Evolutionary conservation across 495 filamentous ascomycete species (phyloP).

Genomic region (Cairneyella variabilis): DNA sequence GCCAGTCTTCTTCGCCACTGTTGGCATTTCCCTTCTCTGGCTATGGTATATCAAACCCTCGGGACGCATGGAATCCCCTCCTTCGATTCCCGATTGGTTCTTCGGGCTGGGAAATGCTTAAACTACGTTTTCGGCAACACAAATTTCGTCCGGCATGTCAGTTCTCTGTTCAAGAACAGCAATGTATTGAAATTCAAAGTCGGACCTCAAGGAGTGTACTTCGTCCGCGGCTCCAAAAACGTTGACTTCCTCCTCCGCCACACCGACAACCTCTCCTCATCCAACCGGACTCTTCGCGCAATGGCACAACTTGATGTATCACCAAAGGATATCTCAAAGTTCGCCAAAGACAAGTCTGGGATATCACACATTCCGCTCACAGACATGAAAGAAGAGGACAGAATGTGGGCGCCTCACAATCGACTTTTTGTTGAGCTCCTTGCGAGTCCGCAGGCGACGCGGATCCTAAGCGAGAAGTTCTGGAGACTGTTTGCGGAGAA

Average conservation of each 20-base stretch:
- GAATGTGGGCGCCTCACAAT: slow-evolving; percentile 24
- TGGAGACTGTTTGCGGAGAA: slow-evolving; percentile 8
- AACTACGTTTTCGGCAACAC: slow-evolving; percentile 21
- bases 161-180: slow-evolving; percentile 1
- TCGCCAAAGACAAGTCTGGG: background rate
- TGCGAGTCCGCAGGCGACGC: slow-evolving; percentile 1
- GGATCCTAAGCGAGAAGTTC: slow-evolving; percentile 15
- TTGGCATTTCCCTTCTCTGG: too few species aligned
- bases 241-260: slow-evolving; percentile 22
- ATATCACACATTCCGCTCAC: background rate
- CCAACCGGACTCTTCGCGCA: slow-evolving; percentile 21
- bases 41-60: too few species aligned
- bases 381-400: slow-evolving; percentile 5
- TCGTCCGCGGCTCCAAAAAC: slow-evolving; percentile 24
- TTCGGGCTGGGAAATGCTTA: slow-evolving; percentile 23
- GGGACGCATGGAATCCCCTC: too few species aligned
- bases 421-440: slow-evolving; percentile 18
- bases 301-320: slow-evolving; percentile 10
- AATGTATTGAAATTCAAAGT: slow-evolving; percentile 24
- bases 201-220: slow-evolving; percentile 25
- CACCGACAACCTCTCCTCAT: slow-evolving; percentile 17
- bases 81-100: slow-evolving; percentile 16
- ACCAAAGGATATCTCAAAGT: background rate
- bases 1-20: too few species aligned
- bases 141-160: slow-evolving; percentile 16